A percentile compares a stretch with the other conserved stretches of the same genome.
Evolutionary conservation across 495 filamentous ascomycete genomes (phyloP).

Genomic region (Penicillium soppii): DNA sequence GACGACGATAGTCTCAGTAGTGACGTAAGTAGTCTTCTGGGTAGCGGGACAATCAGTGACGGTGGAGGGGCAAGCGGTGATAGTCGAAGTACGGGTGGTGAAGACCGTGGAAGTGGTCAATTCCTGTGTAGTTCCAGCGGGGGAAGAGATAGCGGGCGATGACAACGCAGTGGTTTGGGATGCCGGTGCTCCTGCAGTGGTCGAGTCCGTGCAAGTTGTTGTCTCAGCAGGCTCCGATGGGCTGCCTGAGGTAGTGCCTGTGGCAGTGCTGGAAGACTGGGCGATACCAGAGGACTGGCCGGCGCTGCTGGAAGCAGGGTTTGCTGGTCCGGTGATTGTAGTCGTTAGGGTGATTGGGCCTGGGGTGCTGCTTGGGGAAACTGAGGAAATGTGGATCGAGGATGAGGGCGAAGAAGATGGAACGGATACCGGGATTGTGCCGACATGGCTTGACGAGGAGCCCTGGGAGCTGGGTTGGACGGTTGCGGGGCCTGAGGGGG

Average conservation of each 20-base stretch:
- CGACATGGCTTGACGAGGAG: not conserved
- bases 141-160: not conserved
- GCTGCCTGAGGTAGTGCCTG: not conserved
- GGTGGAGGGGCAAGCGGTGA: slow-evolving; percentile 31
- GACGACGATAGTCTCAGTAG: slow-evolving; percentile 27
- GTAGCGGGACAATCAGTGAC: slow-evolving; percentile 26
- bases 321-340: not conserved
- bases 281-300: not conserved
- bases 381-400: not conserved
- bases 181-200: not conserved
- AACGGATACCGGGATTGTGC: not conserved
- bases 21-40: slow-evolving; percentile 15
- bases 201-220: not conserved
- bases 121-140: not conserved
- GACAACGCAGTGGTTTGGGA: not conserved
- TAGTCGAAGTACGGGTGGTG: slow-evolving; percentile 31
- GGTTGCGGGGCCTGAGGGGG: not conserved
- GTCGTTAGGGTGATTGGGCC: not conserved
- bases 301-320: not conserved
- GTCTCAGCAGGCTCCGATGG: not conserved
- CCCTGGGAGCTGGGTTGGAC: not conserved
- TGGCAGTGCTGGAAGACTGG: not conserved
- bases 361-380: not conserved
- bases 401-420: not conserved
- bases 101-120: slow-evolving; percentile 37